Evolutionary conservation across 495 filamentous ascomycete genomes (phyloP), one percentile per base, ranked within the genome.

Genomic region (Hypoxylon lenormandii): DNA sequence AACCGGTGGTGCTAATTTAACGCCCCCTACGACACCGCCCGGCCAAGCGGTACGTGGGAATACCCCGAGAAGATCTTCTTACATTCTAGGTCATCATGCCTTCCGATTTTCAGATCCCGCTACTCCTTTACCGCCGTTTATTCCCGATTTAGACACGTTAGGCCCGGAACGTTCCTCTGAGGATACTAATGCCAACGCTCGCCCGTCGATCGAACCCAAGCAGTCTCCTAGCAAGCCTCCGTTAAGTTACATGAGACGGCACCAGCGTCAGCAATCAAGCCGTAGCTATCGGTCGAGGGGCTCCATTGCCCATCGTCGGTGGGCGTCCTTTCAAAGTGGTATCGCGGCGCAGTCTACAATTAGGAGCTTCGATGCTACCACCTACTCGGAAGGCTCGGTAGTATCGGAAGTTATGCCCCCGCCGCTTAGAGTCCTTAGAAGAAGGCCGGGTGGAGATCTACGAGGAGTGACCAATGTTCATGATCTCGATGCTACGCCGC

Each of bases 371-470:
- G 88, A 89, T 64, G 80, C 82, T 21, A 87, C 82, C 0, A 85
- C 83, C 0, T 81, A 82, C 36, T 88, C 88, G 6, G 84, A 78
- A 47, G 75, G 69, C 10, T 81, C 78, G 2, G 69, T 78, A 15
- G 38, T 63, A 6, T 76, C 79, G 0, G 77, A 79, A 38, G 69
- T 78, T 5, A 77, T 82, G 46, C 82, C 83, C 0, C 74, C 76
- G 19, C 84, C 85, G n/a, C 75, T 83, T n/a, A 78, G 84, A 19
- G 85, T 91, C 62, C 87, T 98, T 40, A 87, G 95, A 59, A 86
- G 95, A 73, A 87, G 92, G 23, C 96, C 94, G 15, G 95, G 95
- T 49, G 93, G 95, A 36, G 90, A 98, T 80, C 81, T 98, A 51
- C 88, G 92, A 65, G 92, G 90, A 21, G 92, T 88, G 50, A 83